Base-by-base conservation (phyloP, 331 rosid species). In the Acacia concinna region DNA sequence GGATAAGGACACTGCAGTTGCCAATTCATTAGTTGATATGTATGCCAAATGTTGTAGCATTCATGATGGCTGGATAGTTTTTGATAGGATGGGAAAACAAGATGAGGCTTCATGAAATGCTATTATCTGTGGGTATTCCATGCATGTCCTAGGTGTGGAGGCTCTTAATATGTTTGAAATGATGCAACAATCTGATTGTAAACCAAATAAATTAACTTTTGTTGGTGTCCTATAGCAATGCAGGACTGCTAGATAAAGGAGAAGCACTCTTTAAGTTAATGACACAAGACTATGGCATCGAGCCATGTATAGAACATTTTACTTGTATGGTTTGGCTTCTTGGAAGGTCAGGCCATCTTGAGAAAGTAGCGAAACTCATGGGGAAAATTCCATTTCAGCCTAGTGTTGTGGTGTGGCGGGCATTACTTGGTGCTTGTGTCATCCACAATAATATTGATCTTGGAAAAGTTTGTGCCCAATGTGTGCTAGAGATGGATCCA, bases 21-120 rank as follows among this genome's bases (percentile, higher is more conserved):
- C 87, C 15, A 81, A 84, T 77, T 81, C 87, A 30, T 68, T 84
- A 80, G 73, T 81, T 52, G 86, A 85, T 66, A 82, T 79, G 97
- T 89, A 90, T 87, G 90, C 91, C 47, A 92, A 90, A 64, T 89
- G 92, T 77, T 93, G 96, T 21, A 83, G 78, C 49, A 81, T 91
- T 46, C 41, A 28, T 3, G 87, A 84, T 81, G 81, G 81, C 20
- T 73, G 87, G 4, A 35, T 84, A 66, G 70, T 74, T 63, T 84
- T 84, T 76, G 78, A 79, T 65, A 84, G 76, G 76, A 79, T 84
- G 87, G 69, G 57, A 30, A 79, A 70, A 25, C 78, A 8, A 30
- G 81, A 84, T 41, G 84, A 75, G 32, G 87, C 79, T 65, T 84
- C 87, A 41, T 84, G 87, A 84, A 84, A 79, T 43, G 79, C 87